Evolutionary conservation across 176 grass and related monocot species (phyloP).

Genomic region (Oryza longistaminata): DNA sequence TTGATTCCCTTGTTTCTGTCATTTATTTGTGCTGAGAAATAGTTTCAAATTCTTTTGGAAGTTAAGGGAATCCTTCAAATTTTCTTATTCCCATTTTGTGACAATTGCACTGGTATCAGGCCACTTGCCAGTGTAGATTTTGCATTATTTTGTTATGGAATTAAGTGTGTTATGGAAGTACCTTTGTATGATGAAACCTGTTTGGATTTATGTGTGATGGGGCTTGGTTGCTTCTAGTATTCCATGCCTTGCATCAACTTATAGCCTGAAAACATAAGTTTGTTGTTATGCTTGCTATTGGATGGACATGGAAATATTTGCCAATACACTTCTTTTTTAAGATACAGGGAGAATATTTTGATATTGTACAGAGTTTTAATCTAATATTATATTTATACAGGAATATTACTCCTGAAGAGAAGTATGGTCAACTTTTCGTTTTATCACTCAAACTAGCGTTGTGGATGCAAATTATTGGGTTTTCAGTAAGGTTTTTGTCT

Average conservation of each 20-base stretch:
- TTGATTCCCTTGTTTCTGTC: neutral
- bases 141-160: neutral
- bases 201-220: neutral
- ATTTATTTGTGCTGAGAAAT: neutral
- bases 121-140: neutral
- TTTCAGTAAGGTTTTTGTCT: slow-evolving; percentile 96
- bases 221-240: neutral
- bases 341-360: neutral
- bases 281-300: slow-evolving; percentile 12
- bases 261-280: neutral
- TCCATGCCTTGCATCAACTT: neutral
- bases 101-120: neutral
- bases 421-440: slow-evolving; percentile 68
- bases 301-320: slow-evolving; percentile 12
- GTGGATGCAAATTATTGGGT: slow-evolving; percentile 98
- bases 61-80: neutral
- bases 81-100: neutral
- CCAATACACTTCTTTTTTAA: neutral
- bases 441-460: slow-evolving; percentile 88
- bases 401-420: slow-evolving; percentile 79
- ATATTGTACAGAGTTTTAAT: slow-evolving; percentile 17
- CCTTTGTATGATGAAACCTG: neutral
- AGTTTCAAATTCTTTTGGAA: neutral
- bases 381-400: slow-evolving; percentile 40
- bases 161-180: neutral